These are phyloP conservation scores for Amphibolis antarctica DNA, from an alignment of 106 monocot genomes.

Conservation along the genomic window DNA sequence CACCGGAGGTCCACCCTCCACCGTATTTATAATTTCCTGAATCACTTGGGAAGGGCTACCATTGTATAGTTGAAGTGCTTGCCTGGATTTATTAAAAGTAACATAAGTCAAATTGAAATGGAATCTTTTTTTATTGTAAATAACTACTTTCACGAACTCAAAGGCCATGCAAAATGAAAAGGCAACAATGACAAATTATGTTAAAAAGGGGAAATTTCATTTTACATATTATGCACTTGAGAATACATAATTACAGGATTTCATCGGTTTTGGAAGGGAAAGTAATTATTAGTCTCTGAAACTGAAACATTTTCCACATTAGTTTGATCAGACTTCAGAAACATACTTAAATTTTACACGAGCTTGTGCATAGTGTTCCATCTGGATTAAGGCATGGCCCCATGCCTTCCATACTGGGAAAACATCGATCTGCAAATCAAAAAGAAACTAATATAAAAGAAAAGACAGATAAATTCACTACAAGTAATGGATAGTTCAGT, in stretches of 20 bases:
- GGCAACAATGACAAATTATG: too few species aligned
- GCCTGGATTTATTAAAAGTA: constrained; percentile 33
- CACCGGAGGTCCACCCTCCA: constrained; percentile 86
- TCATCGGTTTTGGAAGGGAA: too few species aligned
- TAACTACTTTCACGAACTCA: too few species aligned
- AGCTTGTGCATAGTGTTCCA: constrained; percentile 88
- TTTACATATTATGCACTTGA: too few species aligned
- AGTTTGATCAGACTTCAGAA: too few species aligned
- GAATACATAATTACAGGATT: too few species aligned
- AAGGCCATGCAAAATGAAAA: too few species aligned
- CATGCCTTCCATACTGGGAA: constrained; percentile 97
- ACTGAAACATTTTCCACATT: too few species aligned
- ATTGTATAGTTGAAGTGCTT: constrained; percentile 90
- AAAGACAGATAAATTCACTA: background rate
- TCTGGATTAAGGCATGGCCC: constrained; percentile 86
- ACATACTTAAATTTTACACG: constrained; percentile 88
- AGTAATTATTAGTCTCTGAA: too few species aligned
- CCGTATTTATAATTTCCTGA: constrained; percentile 62
- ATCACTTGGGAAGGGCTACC: constrained; percentile 45
- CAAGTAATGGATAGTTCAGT: background rate
- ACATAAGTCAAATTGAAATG: background rate
- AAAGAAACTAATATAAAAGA: background rate
- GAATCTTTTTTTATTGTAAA: too few species aligned
- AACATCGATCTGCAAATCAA: constrained; percentile 61
- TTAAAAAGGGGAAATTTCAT: too few species aligned